Conservation (phyloP, 2,329 filamentous ascomycete genomes). For the Blumeria hordei region DNA sequence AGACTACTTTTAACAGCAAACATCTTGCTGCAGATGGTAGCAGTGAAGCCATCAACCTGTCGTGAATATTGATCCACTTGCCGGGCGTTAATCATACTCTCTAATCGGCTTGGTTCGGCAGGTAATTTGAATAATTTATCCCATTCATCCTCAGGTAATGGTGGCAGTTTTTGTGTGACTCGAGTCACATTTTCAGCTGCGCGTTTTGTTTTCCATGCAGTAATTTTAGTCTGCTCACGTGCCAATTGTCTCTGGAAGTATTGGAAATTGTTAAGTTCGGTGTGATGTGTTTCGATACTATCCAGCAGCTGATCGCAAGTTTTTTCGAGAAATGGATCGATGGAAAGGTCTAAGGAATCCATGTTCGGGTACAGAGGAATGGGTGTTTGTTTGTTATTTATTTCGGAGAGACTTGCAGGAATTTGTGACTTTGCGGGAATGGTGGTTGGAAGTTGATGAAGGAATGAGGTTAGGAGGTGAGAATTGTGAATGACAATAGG, state of each 20-base stretch:
- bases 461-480: slow-evolving; percentile 80
- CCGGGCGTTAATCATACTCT: slow-evolving; percentile 81
- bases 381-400: slow-evolving; percentile 38
- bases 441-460: slow-evolving; percentile 66
- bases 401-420: slow-evolving; percentile 55
- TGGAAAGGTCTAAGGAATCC: slow-evolving; percentile 65
- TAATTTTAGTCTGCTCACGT: slow-evolving; percentile 89
- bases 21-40: slow-evolving; percentile 86
- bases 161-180: slow-evolving; percentile 63
- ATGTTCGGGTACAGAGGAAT: slow-evolving; percentile 64
- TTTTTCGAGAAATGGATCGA: slow-evolving; percentile 96
- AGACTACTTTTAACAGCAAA: slow-evolving; percentile 67
- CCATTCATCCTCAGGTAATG: slow-evolving; percentile 92
- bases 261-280: slow-evolving; percentile 97
- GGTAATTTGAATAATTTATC: slow-evolving; percentile 95
- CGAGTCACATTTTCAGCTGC: slow-evolving; percentile 85
- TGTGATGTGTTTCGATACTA: slow-evolving; percentile 93
- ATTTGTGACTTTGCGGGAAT: slow-evolving; percentile 45
- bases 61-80: slow-evolving; percentile 96
- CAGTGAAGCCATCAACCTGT: slow-evolving; percentile 90
- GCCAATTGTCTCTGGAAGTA: slow-evolving; percentile 85
- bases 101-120: slow-evolving; percentile 73
- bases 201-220: slow-evolving; percentile 87
- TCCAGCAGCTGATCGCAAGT: slow-evolving; percentile 90
- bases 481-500: slow-evolving; percentile 88